These are phyloP conservation scores for Cryptococcus sp. DNA, from an alignment of 1,284 basidiomycete genomes.

Conservation along the genomic window DNA sequence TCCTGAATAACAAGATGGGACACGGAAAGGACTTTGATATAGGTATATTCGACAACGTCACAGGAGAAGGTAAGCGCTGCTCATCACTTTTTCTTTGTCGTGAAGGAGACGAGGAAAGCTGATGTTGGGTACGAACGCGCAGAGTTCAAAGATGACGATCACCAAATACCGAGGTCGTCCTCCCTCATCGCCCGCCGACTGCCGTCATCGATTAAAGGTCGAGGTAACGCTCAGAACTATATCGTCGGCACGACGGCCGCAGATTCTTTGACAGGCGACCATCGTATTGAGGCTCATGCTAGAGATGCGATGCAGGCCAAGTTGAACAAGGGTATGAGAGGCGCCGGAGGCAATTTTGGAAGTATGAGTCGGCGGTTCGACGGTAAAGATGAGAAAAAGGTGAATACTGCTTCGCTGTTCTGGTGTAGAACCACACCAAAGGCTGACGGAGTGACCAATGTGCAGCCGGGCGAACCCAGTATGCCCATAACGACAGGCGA, in stretches of 20 bases:
- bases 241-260: conserved; percentile 60
- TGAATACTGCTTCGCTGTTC: not conserved
- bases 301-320: conserved; percentile 48
- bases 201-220: conserved; percentile 75
- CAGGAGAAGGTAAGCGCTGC: conserved; percentile 74
- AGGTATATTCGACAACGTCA: conserved; percentile 77
- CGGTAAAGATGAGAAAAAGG: conserved; percentile 64
- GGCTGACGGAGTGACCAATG: not conserved
- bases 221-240: conserved; percentile 88
- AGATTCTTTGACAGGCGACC: conserved; percentile 45
- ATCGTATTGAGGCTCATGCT: conserved; percentile 50
- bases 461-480: conserved; percentile 18
- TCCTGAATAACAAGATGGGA: conserved; percentile 87
- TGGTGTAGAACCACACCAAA: not conserved
- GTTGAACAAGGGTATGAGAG: conserved; percentile 32
- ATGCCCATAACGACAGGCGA: conserved; percentile 47
- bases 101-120: not conserved
- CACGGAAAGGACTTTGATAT: conserved; percentile 98
- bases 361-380: conserved; percentile 88
- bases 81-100: not conserved
- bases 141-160: conserved; percentile 92
- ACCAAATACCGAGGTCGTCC: conserved; percentile 89
- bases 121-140: conserved; percentile 8
- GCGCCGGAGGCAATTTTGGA: conserved; percentile 40
- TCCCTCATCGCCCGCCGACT: conserved; percentile 90